Conservation (phyloP, 495 filamentous ascomycete species). For the Annulohypoxylon bovei region DNA sequence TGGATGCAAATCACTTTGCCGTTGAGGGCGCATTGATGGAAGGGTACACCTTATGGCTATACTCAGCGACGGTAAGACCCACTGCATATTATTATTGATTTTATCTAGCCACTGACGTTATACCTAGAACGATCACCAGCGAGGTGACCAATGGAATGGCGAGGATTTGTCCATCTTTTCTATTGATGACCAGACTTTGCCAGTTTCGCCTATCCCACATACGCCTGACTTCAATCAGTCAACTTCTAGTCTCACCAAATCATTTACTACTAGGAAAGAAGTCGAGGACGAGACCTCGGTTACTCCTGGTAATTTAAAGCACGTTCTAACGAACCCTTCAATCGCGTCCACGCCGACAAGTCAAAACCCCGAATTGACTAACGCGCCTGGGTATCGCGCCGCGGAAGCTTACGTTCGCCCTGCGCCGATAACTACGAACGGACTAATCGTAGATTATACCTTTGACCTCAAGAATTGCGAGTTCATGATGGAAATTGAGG, state of each 20-base stretch:
- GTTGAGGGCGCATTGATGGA: constrained; percentile 82
- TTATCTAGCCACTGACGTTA: constrained; percentile 12
- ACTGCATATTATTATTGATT: not conserved
- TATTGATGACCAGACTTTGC: constrained; percentile 77
- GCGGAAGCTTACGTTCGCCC: constrained; percentile 93
- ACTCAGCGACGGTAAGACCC: constrained; percentile 70
- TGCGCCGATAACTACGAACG: constrained; percentile 78
- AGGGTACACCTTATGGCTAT: constrained; percentile 91
- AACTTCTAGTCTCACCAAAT: constrained; percentile 46
- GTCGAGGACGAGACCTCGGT: constrained; percentile 66
- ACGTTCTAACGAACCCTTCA: constrained; percentile 73
- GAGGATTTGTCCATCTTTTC: constrained; percentile 95
- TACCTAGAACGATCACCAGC: constrained; percentile 80
- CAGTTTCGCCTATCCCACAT: constrained; percentile 58
- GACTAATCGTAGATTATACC: constrained; percentile 70
- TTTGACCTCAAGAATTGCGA: constrained; percentile 82
- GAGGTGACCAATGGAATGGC: constrained; percentile 97
- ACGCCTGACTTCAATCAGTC: constrained; percentile 52
- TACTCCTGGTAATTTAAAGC: constrained; percentile 76
- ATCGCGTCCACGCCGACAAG: constrained; percentile 69
- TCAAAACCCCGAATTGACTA: constrained; percentile 61
- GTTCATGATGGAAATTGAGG: constrained; percentile 75
- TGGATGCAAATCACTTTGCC: constrained; percentile 97
- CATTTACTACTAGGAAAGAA: constrained; percentile 47
- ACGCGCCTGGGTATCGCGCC: constrained; percentile 79